Evolutionary conservation across 1,284 basidiomycete genomes (phyloP), one percentile per base, ranked within the genome.

Genomic region (Taiwanofungus camphoratus): DNA sequence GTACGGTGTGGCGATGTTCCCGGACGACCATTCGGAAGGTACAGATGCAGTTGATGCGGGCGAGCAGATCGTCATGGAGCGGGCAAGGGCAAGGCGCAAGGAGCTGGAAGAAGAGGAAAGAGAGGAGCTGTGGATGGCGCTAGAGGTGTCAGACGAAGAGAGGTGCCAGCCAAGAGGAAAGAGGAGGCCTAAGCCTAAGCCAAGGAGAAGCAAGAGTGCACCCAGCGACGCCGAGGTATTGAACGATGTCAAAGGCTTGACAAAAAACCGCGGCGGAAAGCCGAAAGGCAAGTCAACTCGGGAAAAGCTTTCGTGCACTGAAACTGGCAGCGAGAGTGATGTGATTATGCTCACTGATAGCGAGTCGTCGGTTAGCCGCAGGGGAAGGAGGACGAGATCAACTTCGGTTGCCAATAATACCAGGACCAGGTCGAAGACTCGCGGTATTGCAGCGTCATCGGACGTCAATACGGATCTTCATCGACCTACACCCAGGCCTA

Each of bases 1-100:
- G 31, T 90, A 87, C 51, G 87, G 87, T 2, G 79, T 82, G 4
- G 75, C 80, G 2, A 89, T 89, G 84, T 90, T 89, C 56, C 87
- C 77, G 0, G 73, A 74, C 2, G 69, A 66, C 20, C 76, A 77
- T 32, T 65, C 61, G 46, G 70, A 65, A 13, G 66, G 50, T 3
- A 48, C 44, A 27, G 48, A 49, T 15, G 51, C 47, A 7, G 53
- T 58, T 2, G 65, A 53, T n/a, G 65, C 57, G 0, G 57, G 55
- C 9, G 61, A 64, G 35, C 61, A 60, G 46, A 82, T 87, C 46
- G 70, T 84, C 37, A 78, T 77, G 72, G 77, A 82, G 53, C 69
- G 82, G 12, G 85, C 83, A 0, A 65, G 68, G 49, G 74, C 67
- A 50, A 66, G 82, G 46, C 60, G 82, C 46, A 76, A 71, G 55